Evolutionary conservation across 2,329 filamentous ascomycete genomes (phyloP), one percentile per base, ranked within the genome.

Genomic region (Trichoderma afroharzianum): DNA sequence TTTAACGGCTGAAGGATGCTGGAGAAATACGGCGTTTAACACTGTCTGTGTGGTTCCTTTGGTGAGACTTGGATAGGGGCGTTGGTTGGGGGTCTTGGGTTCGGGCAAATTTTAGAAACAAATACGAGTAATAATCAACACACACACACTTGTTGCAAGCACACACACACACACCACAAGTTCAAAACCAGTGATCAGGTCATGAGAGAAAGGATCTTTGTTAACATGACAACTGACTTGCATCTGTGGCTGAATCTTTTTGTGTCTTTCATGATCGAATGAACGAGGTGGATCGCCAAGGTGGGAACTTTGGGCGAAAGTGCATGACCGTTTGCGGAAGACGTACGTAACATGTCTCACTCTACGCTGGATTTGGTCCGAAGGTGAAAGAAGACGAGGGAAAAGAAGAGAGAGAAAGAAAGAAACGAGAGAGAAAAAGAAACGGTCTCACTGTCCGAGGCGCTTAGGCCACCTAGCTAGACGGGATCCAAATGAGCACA

Each of bases 121-220:
- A 61, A 39, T 39, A 61, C 66, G 66, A 68, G 57, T 68, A 68
- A 68, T 68, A 68, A 68, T 68, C 43, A 50, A 68, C 43, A 50
- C 24, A 68, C 43, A 50, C 24, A 36, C 33, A 36, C 39, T 21
- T 68, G 55, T 62, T 53, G 57, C 57, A 28, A 58, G 15, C 63
- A 58, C 36, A n/a, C 24, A 39, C 24, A 39, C 33, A 36, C 33
- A 36, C 33, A 57, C 28, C 63, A 21, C 53, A 7, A 21, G 21
- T 18, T 26, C 30, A 6, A 8, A 30, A 30, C 14, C 21, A 53
- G 47, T 55, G 63, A 66, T 36, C 26, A 47, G 47, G 18, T 43
- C 24, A 21, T 43, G 21, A 32, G 21, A 32, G n/a, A 66, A 36
- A 36, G 63, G 18, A 66, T 50, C 63, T 67, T 67, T 67, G 63